These are phyloP conservation scores for Mycena olivaceomarginata DNA, from an alignment of 768 basidiomycete species.

Conservation along the genomic window DNA sequence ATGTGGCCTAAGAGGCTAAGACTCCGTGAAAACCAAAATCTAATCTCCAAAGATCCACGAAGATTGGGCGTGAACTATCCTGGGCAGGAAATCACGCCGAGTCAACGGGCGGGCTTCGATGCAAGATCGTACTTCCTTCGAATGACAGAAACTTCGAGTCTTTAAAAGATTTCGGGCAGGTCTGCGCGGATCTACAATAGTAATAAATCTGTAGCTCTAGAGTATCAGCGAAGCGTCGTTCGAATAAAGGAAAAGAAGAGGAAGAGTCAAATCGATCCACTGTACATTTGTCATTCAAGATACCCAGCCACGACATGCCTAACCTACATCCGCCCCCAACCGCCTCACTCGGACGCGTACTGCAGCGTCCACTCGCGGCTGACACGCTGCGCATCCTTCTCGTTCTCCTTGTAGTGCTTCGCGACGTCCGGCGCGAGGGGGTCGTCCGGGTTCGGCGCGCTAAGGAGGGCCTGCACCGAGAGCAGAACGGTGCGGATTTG, in stretches of 20 bases:
- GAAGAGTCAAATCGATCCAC: slow-evolving; percentile 31
- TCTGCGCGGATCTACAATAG: neutral
- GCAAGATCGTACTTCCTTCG: neutral
- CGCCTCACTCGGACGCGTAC: slow-evolving; percentile 72
- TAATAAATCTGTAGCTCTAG: slow-evolving; percentile 25
- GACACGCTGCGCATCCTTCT: slow-evolving; percentile 93
- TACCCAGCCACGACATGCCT: slow-evolving; percentile 31
- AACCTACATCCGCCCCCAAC: slow-evolving; percentile 8
- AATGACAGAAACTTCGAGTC: neutral
- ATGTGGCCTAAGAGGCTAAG: too few relatives aligned
- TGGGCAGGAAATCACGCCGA: neutral
- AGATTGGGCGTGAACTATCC: too few relatives aligned
- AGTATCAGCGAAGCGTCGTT: slow-evolving; percentile 27
- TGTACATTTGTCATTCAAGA: slow-evolving; percentile 41
- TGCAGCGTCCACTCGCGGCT: slow-evolving; percentile 97
- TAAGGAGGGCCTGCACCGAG: slow-evolving; percentile 97
- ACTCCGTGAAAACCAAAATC: too few relatives aligned
- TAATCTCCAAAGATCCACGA: too few relatives aligned
- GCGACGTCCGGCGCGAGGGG: slow-evolving; percentile 96
- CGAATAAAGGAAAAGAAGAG: neutral
- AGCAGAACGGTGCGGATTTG: slow-evolving; percentile 99
- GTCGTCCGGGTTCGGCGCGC: slow-evolving; percentile 97
- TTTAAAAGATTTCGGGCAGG: neutral
- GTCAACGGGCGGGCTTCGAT: neutral
- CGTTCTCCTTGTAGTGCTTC: slow-evolving; percentile 99